A percentile compares a stretch with the other conserved stretches of the same genome.
Evolutionary conservation across 257 asterid genomes (phyloP).

Genomic region (Misopates orontium): DNA sequence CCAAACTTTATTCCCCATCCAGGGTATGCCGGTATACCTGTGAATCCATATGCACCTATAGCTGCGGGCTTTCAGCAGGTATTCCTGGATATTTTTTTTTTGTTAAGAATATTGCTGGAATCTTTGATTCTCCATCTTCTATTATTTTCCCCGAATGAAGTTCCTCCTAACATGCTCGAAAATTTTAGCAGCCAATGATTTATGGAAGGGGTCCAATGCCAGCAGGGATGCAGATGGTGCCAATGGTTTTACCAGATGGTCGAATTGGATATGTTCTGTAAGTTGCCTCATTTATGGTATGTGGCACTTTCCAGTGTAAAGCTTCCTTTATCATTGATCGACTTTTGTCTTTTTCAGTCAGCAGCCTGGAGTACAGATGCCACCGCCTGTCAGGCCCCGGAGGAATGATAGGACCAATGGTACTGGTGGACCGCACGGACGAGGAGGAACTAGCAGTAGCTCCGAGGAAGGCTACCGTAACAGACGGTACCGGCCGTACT

Average conservation of each 20-base stretch:
- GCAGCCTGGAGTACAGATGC: constrained; percentile 89
- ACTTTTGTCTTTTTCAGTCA: constrained; percentile 51
- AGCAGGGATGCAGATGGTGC: constrained; percentile 99
- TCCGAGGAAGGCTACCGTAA: constrained; percentile 57
- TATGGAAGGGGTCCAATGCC: constrained; percentile 98
- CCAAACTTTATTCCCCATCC: constrained; percentile 80
- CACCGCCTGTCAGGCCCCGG: constrained; percentile 67
- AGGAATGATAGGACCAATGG: constrained; percentile 77
- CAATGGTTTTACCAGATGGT: constrained; percentile 97
- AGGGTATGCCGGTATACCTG: constrained; percentile 75
- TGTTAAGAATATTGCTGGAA: no score
- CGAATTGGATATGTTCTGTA: constrained; percentile 96
- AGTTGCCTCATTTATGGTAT: constrained; percentile 37
- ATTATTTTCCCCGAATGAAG: constrained; percentile 5
- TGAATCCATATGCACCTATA: constrained; percentile 71
- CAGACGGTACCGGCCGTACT: constrained; percentile 85
- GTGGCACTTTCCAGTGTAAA: neutral
- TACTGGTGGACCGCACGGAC: constrained; percentile 48
- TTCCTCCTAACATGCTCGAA: constrained; percentile 12
- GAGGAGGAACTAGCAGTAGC: constrained; percentile 58
- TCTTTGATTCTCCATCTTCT: no score
- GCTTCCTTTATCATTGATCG: neutral
- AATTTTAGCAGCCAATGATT: constrained; percentile 74
- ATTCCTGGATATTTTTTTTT: constrained; percentile 2
- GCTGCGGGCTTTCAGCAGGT: constrained; percentile 90